Percentiles rank a stretch among this genome's conserved stretches.
These are phyloP conservation scores for Neolentinus lepideus DNA, from an alignment of 1,284 basidiomycete species.

Conservation along the genomic window DNA sequence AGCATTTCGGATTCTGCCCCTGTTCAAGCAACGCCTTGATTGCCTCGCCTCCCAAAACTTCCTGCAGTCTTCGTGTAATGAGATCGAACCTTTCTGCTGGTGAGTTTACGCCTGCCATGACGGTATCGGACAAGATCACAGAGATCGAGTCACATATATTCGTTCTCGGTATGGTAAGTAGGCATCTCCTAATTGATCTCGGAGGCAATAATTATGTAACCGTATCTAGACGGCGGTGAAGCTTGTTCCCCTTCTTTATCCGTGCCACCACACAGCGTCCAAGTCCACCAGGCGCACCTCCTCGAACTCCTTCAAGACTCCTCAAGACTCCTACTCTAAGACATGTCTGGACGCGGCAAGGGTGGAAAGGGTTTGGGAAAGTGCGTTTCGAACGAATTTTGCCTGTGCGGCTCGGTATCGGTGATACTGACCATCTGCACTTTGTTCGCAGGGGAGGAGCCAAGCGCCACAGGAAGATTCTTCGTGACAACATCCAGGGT, in stretches of 20 bases:
- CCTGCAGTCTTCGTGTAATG: constrained; percentile 84
- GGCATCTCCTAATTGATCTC: no score
- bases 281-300: background rate
- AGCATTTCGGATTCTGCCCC: constrained; percentile 71
- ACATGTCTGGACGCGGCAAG: background rate
- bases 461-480: constrained; percentile 67
- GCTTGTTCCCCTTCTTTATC: background rate
- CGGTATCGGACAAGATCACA: background rate
- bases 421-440: background rate
- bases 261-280: background rate
- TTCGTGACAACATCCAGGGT: constrained; percentile 73
- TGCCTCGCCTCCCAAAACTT: constrained; percentile 82
- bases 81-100: constrained; percentile 71
- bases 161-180: no score
- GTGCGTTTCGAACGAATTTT: background rate
- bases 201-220: no score
- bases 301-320: background rate
- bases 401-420: background rate
- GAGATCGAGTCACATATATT: no score
- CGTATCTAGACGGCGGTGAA: no score
- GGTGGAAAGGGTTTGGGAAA: background rate
- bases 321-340: background rate
- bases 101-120: constrained; percentile 2
- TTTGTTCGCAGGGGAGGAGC: constrained; percentile 57
- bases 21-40: constrained; percentile 82